Evolutionary conservation across 1,284 basidiomycete species (phyloP), one percentile per base, ranked within the genome.

Genomic region (Hymenochaete sp.): DNA sequence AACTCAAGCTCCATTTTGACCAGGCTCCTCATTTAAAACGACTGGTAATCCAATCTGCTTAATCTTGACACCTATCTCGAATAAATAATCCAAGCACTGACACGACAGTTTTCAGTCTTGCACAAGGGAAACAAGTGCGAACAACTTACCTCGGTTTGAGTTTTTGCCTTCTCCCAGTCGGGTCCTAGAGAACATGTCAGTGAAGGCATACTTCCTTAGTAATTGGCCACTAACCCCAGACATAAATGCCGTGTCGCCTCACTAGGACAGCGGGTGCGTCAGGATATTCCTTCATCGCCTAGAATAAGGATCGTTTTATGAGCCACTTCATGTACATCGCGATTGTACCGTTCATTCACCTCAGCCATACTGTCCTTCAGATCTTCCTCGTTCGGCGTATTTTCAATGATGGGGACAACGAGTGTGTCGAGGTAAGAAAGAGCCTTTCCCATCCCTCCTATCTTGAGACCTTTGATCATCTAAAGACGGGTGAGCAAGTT

Each of bases 401-500:
- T 92, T 56, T 88, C 81, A 51, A 92, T 92, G 57, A 92, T 91
- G 0, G 87, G 89, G 3, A 92, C 69, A 48, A 78, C 77, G n/a
- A 92, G 71, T 2, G 85, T 90, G 62, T 92, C 86, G 44, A 88
- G 74, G 63, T 87, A 91, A 1, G 83, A 82, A 49, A 90, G 60
- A 0, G 86, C 74, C 24, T 67, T 63, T 8, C 82, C 84, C 22
- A 72, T 79, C 3, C 88, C 88, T 8, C 75, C 82, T 16, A 79
- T 59, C n/a, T 84, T 73, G 42, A 92, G 75, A 28, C 88, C 89
- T 63, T 91, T 92, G 62, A 92, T 92, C 89, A 91, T 91, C 75
- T 85, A 31, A 9, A n/a, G 35, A 33, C 14, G 43, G 27, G 22
- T 19, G 18, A 8, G 9, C n/a, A n/a, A 41, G 8, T 28, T 10